Evolutionary conservation across 441 rosid genomes (phyloP).

Genomic region (Erodium chrysanthum): DNA sequence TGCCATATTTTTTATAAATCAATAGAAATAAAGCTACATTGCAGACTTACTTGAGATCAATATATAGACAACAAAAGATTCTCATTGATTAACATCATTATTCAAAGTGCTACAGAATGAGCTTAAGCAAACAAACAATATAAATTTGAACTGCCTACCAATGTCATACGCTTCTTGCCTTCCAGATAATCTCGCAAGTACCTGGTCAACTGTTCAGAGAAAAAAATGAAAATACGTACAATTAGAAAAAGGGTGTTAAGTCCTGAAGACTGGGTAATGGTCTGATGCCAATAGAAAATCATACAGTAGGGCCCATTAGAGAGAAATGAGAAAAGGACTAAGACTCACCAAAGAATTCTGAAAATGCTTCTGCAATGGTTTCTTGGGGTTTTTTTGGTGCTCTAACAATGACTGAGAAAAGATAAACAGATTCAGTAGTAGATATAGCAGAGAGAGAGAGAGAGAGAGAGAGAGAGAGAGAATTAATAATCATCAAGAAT

Average conservation of each 20-base stretch:
- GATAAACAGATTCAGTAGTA: constrained; percentile 9
- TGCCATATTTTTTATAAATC: constrained; percentile 10
- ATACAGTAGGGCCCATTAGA: constrained; percentile 2
- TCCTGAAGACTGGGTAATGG: background rate
- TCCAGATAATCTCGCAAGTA: constrained; percentile 76
- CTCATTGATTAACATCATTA: background rate
- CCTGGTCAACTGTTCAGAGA: constrained; percentile 54
- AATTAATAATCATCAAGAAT: constrained; percentile 1
- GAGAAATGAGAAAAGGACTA: background rate
- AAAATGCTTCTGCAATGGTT: constrained; percentile 72
- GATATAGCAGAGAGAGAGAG: constrained; percentile 6
- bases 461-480: background rate
- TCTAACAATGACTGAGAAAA: constrained; percentile 62
- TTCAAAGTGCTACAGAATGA: background rate
- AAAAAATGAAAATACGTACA: constrained; percentile 17
- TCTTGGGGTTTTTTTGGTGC: constrained; percentile 80
- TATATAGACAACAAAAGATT: background rate
- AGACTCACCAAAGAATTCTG: constrained; percentile 70
- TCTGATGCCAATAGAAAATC: background rate
- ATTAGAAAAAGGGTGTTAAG: constrained; percentile 1
- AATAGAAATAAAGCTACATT: constrained; percentile 3
- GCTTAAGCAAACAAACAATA: background rate
- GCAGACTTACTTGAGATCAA: background rate
- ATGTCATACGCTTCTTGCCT: constrained; percentile 77
- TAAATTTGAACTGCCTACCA: constrained; percentile 42